Evolutionary conservation across 495 filamentous ascomycete genomes (phyloP).

Genomic region (Aspergillus cavernicola): DNA sequence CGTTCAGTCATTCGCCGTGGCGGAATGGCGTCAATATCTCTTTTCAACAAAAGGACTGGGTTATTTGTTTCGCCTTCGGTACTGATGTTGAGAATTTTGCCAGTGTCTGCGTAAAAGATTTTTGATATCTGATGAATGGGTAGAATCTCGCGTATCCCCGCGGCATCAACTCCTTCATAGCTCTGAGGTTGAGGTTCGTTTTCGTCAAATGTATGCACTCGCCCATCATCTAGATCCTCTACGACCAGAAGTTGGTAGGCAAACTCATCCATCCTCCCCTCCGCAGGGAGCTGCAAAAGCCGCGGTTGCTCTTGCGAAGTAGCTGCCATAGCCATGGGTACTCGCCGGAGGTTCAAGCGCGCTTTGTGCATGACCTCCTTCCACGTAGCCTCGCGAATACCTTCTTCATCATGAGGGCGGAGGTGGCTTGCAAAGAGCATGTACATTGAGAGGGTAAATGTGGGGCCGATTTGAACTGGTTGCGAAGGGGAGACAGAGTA

Average conservation of each 20-base stretch:
- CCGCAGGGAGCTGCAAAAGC: conserved; percentile 39
- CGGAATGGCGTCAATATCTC: conserved; percentile 71
- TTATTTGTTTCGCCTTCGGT: conserved; percentile 74
- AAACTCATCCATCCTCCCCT: conserved; percentile 63
- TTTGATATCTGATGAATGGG: conserved; percentile 91
- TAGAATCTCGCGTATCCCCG: conserved; percentile 79
- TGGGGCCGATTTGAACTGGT: conserved; percentile 81
- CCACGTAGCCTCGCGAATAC: conserved; percentile 77
- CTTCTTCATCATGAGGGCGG: conserved; percentile 58
- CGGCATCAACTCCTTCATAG: conserved; percentile 66
- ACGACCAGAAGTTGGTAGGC: conserved; percentile 85
- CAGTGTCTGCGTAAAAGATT: conserved; percentile 96
- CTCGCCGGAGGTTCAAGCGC: conserved; percentile 69
- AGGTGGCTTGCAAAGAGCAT: conserved; percentile 91
- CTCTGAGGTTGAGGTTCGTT: conserved; percentile 52
- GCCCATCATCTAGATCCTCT: conserved; percentile 90
- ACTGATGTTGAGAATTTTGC: conserved; percentile 87
- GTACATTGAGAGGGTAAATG: conserved; percentile 86
- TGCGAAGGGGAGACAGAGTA: conserved; percentile 61
- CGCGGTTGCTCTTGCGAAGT: conserved; percentile 17
- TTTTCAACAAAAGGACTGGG: conserved; percentile 81
- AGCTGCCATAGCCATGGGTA: conserved; percentile 41
- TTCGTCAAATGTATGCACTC: conserved; percentile 79
- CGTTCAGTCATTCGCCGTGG: conserved; percentile 64
- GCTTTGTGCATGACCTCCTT: conserved; percentile 98